Evolutionary conservation across 257 asterid genomes (phyloP).

Genomic region (Solanum microdontum): DNA sequence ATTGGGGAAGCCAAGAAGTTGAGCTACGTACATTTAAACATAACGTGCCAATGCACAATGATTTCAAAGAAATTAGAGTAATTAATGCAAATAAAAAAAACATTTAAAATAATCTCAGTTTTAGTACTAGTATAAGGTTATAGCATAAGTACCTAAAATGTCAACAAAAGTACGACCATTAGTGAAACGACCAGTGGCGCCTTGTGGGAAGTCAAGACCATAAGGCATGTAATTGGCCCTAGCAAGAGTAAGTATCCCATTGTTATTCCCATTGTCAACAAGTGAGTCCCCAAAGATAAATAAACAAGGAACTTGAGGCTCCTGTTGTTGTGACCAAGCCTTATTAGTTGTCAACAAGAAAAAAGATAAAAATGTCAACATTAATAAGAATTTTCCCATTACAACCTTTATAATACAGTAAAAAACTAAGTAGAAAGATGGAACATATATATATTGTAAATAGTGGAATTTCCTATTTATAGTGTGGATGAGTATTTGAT

Average conservation of each 20-base stretch:
- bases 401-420: background rate
- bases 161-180: slow-evolving; percentile 88
- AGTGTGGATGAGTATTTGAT: background rate
- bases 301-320: slow-evolving; percentile 57
- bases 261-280: slow-evolving; percentile 87
- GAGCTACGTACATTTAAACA: slow-evolving; percentile 37
- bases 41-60: background rate
- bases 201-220: slow-evolving; percentile 75
- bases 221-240: slow-evolving; percentile 81
- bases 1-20: slow-evolving; percentile 58
- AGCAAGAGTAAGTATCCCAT: slow-evolving; percentile 58
- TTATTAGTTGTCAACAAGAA: slow-evolving; percentile 7
- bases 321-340: slow-evolving; percentile 35
- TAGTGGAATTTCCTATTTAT: background rate
- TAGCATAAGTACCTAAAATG: slow-evolving; percentile 32
- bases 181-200: slow-evolving; percentile 77
- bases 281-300: slow-evolving; percentile 81
- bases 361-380: slow-evolving; percentile 16
- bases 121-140: background rate
- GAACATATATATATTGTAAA: background rate
- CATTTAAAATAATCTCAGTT: background rate
- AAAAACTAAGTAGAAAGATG: background rate
- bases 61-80: background rate
- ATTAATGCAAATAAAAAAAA: background rate
- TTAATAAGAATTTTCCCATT: slow-evolving; percentile 13